Evolutionary conservation across 768 basidiomycete genomes (phyloP).

Genomic region (Artomyces pyxidatus): DNA sequence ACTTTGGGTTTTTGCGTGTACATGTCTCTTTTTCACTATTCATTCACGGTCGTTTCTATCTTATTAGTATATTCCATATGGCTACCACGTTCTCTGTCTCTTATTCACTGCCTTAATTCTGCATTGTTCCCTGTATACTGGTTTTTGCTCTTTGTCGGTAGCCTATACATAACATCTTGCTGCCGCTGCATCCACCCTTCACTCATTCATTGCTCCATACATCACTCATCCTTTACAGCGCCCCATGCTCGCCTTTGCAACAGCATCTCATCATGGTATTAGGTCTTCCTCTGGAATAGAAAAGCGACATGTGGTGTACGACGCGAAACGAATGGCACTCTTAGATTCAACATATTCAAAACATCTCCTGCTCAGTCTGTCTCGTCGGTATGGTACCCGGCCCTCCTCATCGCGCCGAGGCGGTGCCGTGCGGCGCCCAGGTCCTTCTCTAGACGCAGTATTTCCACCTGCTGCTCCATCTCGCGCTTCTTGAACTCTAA

Average conservation of each 20-base stretch:
- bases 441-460: slow-evolving; percentile 93
- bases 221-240: neutral
- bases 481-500: slow-evolving; percentile 95
- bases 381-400: slow-evolving; percentile 85
- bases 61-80: slow-evolving; percentile 11
- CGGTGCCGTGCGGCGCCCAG: slow-evolving; percentile 79
- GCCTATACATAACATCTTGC: neutral
- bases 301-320: neutral
- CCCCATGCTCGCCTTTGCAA: neutral
- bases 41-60: slow-evolving; percentile 7
- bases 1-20: too few relatives aligned
- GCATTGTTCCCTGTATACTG: neutral
- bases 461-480: slow-evolving; percentile 99
- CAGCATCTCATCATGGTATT: slow-evolving; percentile 4
- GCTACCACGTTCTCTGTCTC: neutral
- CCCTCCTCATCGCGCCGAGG: slow-evolving; percentile 78
- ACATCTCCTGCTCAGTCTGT: slow-evolving; percentile 31
- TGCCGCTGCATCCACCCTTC: neutral
- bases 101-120: neutral
- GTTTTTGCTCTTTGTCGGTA: neutral
- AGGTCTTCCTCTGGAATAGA: slow-evolving; percentile 10
- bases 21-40: neutral
- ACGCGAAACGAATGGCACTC: neutral
- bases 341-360: neutral
- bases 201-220: neutral